Base-by-base conservation (phyloP, 2,329 filamentous ascomycete genomes). In the Colletotrichum navitas region DNA sequence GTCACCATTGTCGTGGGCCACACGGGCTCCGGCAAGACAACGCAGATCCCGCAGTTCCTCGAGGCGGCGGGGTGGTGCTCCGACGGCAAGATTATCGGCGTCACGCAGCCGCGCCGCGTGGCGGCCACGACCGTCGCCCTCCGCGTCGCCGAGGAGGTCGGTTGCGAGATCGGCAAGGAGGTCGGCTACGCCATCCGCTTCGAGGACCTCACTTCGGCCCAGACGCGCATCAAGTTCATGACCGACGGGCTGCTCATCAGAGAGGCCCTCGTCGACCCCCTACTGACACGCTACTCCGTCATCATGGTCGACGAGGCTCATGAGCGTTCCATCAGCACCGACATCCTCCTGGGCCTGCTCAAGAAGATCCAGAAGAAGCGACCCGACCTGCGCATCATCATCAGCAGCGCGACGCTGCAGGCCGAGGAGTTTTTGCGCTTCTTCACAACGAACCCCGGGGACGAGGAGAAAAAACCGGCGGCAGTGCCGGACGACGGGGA, bases 301-400 rank as follows among this genome's bases (percentile, higher is more conserved):
- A 94, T 99, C 76, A 98, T 99, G 94, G 93, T 99, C 10, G 96
- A 99, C 79, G 95, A 98, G 82, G 96, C 95, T 8, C 96, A 99
- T 79, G 95, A 98, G 81, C 88, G 96, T 65, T 97, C 94, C 60
- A 88, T 98, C 71, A 97, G 94, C 80, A 97, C 95, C 0, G 96
- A 99, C 78, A 89, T 99, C 16, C 85, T 98, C 10, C 87, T 99
- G 4, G 95, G 96, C 0, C 84, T 98, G 18, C 82, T 99, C 49
- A 98, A 97, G 80, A 98, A 98, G 80, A 95, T 99, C 62, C 84
- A 90, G 66, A 94, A 90, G 80, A 92, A 90, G 77, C 87, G 96
- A 54, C 88, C 92, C 10, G 95, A 98, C 70, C 82, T 98, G 63
- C 90, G 94, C 26, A 92, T 98, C 73, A 91, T 99, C 62, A 89